These are phyloP conservation scores for Domatiomyces globalis DNA, from an alignment of 2,329 filamentous ascomycete genomes.

Conservation along the genomic window DNA sequence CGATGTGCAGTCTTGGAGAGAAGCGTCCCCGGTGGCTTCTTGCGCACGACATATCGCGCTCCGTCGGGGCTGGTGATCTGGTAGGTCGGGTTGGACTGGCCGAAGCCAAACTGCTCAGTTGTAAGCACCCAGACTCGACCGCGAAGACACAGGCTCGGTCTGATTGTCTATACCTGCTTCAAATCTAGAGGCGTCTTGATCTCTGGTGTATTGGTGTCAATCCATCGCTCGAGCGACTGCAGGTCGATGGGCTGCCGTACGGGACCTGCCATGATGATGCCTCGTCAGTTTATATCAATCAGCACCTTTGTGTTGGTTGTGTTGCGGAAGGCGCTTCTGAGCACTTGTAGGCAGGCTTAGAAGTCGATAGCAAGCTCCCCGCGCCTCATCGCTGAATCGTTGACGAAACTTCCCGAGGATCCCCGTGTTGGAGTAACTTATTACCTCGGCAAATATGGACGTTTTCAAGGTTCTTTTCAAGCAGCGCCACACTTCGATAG, in stretches of 20 bases:
- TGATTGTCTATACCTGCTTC: slow-evolving; percentile 55
- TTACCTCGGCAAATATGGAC: not conserved
- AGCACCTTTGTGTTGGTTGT: not conserved
- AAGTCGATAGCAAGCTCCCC: not conserved
- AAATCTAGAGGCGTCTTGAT: slow-evolving; percentile 72
- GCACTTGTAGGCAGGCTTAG: not conserved
- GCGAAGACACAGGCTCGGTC: not conserved
- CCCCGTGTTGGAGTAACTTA: not conserved
- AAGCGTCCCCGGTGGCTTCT: slow-evolving; percentile 92
- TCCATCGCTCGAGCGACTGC: slow-evolving; percentile 61
- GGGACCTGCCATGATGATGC: slow-evolving; percentile 56
- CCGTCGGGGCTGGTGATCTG: slow-evolving; percentile 62
- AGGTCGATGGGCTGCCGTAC: slow-evolving; percentile 86
- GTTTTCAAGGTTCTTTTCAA: not conserved
- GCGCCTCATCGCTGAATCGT: no score
- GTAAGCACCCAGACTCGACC: not conserved
- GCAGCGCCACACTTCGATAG: not conserved
- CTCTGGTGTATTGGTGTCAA: slow-evolving; percentile 62
- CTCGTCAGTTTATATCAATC: not conserved
- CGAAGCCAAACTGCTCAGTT: slow-evolving; percentile 67
- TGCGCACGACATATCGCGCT: slow-evolving; percentile 73
- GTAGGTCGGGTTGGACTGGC: slow-evolving; percentile 95
- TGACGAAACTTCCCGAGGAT: not conserved
- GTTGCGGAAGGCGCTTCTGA: not conserved
- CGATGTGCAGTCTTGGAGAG: slow-evolving; percentile 89